Evolutionary conservation across 306 rosid species (phyloP), one percentile per base, ranked within the genome.

Genomic region (Fagus crenata): DNA sequence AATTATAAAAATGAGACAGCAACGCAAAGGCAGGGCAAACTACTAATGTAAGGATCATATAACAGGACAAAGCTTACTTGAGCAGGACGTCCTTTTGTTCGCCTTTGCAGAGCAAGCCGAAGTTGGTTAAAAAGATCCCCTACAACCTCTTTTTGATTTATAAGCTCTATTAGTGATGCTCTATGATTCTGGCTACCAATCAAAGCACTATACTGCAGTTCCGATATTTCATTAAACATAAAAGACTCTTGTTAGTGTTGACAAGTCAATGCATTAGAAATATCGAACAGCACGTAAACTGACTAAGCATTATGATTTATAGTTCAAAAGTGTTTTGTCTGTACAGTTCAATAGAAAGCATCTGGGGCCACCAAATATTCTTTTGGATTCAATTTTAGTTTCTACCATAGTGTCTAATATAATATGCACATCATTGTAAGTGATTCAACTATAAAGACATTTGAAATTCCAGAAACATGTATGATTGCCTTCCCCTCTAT

Each of bases 111-210:
- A 64, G 99, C 99, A 53, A 95, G 92, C 73, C 99, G 97, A 75
- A 92, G 96, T 85, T 95, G 99, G 84, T 95, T 92, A 75, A 95
- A 95, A 78, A 89, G 96, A 87, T 95, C 97, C 54, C 97, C 99
- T 43, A 91, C 88, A 17, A 85, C 87, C 85, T 95, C 97, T 89
- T 95, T 95, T 78, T 95, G 97, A 90, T 92, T 95, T 75, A 93
- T 77, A 75, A 95, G 97, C 83, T 95, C 97, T 79, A 92, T 83
- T 61, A 92, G 75, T 67, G 91, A 82, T 71, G 82, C 92, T 87
- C 99, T 89, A 84, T 84, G 81, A 71, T 75, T 83, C 56, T 84
- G 90, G 84, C 93, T 82, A 33, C 5, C 59, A 71, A 95, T 92
- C 86, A 95, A 73, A 59, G 99, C 97, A 81, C 56, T 83, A 83